Conservation (phyloP, 148 eudicot genomes). For the Vaccinium vitisidaea region DNA sequence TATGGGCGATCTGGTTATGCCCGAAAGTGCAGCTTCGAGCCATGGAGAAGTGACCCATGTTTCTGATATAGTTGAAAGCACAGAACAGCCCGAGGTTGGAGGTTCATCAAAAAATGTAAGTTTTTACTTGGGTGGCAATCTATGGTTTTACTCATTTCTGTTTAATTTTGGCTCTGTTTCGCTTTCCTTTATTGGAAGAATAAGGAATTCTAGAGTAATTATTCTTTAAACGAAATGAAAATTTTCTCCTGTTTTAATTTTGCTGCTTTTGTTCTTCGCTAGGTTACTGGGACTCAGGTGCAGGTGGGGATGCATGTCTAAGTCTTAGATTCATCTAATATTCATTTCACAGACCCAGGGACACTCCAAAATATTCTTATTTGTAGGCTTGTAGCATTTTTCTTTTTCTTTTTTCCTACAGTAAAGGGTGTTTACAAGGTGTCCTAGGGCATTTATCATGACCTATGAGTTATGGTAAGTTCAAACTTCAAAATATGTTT, state of each 20-base stretch:
- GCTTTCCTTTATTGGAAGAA: neutral
- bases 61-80: constrained; percentile 35
- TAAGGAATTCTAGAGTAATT: neutral
- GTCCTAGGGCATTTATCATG: neutral
- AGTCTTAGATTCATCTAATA: neutral
- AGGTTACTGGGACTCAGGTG: neutral
- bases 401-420: neutral
- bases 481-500: neutral
- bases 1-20: constrained; percentile 29
- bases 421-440: neutral
- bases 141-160: neutral
- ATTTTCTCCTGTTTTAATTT: neutral
- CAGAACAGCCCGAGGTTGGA: constrained; percentile 27
- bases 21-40: constrained; percentile 41
- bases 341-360: neutral
- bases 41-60: constrained; percentile 33
- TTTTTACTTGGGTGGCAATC: constrained; percentile 3
- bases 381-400: neutral
- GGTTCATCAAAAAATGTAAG: constrained; percentile 46
- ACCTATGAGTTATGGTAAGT: neutral
- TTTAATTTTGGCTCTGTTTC: neutral
- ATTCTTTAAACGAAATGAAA: neutral
- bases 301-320: neutral
- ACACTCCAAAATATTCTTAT: neutral
- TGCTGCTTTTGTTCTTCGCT: neutral